These are phyloP conservation scores for Grammothele lineata DNA, from an alignment of 768 basidiomycete species.

Conservation along the genomic window DNA sequence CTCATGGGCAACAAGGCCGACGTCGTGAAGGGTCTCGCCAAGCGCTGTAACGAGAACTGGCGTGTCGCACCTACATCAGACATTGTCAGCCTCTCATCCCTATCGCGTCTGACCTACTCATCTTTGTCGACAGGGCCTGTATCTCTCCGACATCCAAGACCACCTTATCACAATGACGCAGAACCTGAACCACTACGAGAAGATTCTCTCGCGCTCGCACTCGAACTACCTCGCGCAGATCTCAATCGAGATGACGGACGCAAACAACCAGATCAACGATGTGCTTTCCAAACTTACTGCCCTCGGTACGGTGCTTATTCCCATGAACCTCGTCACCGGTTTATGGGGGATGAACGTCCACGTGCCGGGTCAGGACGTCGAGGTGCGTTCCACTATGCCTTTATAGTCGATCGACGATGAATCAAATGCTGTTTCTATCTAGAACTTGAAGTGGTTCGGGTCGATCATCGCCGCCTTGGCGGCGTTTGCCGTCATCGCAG, in stretches of 20 bases:
- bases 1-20: slow-evolving; percentile 99
- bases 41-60: slow-evolving; percentile 99
- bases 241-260: slow-evolving; percentile 99
- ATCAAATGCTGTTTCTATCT: not conserved
- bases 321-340: slow-evolving; percentile 95
- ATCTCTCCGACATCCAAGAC: slow-evolving; percentile 95
- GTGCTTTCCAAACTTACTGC: slow-evolving; percentile 96
- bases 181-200: slow-evolving; percentile 99
- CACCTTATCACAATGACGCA: slow-evolving; percentile 99
- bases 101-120: not conserved
- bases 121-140: slow-evolving; percentile 62
- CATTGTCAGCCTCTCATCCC: slow-evolving; percentile 53
- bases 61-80: slow-evolving; percentile 96
- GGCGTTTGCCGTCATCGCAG: slow-evolving; percentile 78
- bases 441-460: slow-evolving; percentile 54
- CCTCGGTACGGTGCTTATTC: slow-evolving; percentile 94
- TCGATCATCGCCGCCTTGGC: slow-evolving; percentile 79
- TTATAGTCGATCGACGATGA: not conserved
- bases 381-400: slow-evolving; percentile 30
- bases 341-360: slow-evolving; percentile 99
- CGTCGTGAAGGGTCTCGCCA: slow-evolving; percentile 97
- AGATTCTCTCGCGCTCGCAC: slow-evolving; percentile 97
- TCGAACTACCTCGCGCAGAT: slow-evolving; percentile 99
- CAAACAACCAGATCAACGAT: slow-evolving; percentile 99
- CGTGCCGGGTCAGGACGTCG: slow-evolving; percentile 78